Evolutionary conservation across 1,139 yeast genomes (phyloP).

Genomic region (Candida buenavistaensis): DNA sequence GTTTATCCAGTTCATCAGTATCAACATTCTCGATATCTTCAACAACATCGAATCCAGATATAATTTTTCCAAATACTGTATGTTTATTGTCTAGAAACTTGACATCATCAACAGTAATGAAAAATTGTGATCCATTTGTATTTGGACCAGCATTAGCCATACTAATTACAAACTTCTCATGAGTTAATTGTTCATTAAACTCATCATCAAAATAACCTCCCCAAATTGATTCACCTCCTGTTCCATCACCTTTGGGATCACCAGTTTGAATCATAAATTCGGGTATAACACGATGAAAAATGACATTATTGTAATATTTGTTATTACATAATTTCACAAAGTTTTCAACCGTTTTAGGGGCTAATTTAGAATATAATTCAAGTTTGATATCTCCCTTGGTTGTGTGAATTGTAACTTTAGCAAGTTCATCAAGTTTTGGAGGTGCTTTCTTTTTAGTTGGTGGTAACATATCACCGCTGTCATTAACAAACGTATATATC

Average conservation of each 20-base stretch:
- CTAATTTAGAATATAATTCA: slow-evolving; percentile 31
- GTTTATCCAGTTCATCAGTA: slow-evolving; percentile 30
- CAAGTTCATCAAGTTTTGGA: slow-evolving; percentile 1
- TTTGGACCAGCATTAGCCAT: slow-evolving; percentile 99
- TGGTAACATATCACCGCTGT: slow-evolving; percentile 16
- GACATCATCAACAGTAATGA: slow-evolving; percentile 93
- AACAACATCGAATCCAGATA: slow-evolving; percentile 39
- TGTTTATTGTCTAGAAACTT: slow-evolving; percentile 99
- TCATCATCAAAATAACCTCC: slow-evolving; percentile 95
- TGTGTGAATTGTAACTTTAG: slow-evolving; percentile 38
- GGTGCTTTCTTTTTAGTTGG: not conserved
- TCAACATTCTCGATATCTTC: slow-evolving; percentile 33
- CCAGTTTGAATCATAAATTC: slow-evolving; percentile 99
- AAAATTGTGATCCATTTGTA: slow-evolving; percentile 99
- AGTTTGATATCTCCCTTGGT: slow-evolving; percentile 46
- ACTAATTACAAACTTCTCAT: slow-evolving; percentile 55
- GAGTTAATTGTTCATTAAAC: too few relatives aligned
- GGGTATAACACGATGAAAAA: slow-evolving; percentile 98
- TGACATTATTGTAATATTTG: slow-evolving; percentile 67
- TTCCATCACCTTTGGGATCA: slow-evolving; percentile 92
- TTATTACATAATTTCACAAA: slow-evolving; percentile 35
- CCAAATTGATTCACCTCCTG: slow-evolving; percentile 99
- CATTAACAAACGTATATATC: slow-evolving; percentile 23
- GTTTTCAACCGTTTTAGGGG: slow-evolving; percentile 47
- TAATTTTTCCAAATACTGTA: slow-evolving; percentile 75